Conservation (phyloP, 78 protist genomes). For the Isochrysis galbana region DNA sequence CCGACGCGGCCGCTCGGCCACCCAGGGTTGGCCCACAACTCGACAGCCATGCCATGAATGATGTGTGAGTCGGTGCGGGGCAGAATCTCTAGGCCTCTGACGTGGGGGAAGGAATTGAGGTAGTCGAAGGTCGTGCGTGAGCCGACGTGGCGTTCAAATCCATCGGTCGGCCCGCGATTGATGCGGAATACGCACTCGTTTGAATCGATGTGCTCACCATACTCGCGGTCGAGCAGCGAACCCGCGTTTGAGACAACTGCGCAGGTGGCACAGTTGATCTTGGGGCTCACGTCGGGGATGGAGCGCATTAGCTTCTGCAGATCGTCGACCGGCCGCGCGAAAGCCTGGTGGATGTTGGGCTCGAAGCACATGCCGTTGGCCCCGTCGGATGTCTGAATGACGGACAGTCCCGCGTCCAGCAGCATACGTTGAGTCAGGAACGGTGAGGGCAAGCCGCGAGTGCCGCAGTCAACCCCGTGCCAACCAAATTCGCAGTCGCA, state of each 20-base stretch:
- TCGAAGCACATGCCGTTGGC: background rate
- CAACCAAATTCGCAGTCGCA: constrained; percentile 3
- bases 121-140: background rate
- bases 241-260: background rate
- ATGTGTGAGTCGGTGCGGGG: background rate
- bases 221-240: background rate
- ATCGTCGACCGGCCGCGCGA: background rate
- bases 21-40: background rate
- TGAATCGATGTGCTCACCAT: background rate
- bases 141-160: constrained; percentile 16
- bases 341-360: background rate
- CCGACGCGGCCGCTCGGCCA: background rate
- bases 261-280: background rate
- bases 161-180: background rate
- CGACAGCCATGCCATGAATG: background rate
- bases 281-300: background rate
- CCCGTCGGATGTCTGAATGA: background rate
- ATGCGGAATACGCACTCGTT: background rate
- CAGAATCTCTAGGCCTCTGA: background rate
- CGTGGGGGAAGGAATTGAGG: constrained; percentile 3
- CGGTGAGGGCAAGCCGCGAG: background rate
- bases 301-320: background rate
- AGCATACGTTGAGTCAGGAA: background rate
- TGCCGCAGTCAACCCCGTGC: background rate
- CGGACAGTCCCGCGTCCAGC: background rate